These are phyloP conservation scores for Eutrema salsugineum DNA, from an alignment of 441 rosid species.

Conservation along the genomic window DNA sequence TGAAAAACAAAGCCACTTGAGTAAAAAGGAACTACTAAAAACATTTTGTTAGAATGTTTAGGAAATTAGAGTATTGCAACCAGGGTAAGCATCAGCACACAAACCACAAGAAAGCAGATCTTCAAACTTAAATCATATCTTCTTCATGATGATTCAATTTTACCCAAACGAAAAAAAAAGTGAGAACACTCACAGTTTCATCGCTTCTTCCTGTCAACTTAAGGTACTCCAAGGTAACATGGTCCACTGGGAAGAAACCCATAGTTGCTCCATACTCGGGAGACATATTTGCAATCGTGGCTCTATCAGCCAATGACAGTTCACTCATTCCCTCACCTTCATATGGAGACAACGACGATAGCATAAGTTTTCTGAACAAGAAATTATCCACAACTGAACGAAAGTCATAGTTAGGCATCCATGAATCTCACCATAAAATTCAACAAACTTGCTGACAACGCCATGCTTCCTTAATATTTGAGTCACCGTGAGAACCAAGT, in stretches of 20 bases:
- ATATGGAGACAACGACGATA: conserved; percentile 2
- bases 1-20: neutral
- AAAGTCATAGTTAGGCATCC: neutral
- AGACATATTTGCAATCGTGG: conserved; percentile 73
- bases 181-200: conserved; percentile 46
- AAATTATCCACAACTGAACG: neutral
- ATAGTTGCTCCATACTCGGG: conserved; percentile 79
- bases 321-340: conserved; percentile 61
- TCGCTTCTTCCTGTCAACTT: conserved; percentile 65
- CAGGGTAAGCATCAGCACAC: neutral
- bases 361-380: neutral
- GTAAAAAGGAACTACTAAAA: no score
- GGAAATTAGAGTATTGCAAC: neutral
- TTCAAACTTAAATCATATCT: neutral
- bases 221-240: conserved; percentile 62
- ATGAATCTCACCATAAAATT: conserved; percentile 48
- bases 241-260: conserved; percentile 79
- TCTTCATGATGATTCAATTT: neutral
- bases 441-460: conserved; percentile 71
- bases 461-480: conserved; percentile 69
- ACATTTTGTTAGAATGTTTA: neutral
- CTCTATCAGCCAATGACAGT: conserved; percentile 63
- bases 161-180: neutral
- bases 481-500: conserved; percentile 64
- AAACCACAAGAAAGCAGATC: neutral